Base-by-base conservation (phyloP, 2,329 filamentous ascomycete species). In the Phaeoacremonium minimum region DNA sequence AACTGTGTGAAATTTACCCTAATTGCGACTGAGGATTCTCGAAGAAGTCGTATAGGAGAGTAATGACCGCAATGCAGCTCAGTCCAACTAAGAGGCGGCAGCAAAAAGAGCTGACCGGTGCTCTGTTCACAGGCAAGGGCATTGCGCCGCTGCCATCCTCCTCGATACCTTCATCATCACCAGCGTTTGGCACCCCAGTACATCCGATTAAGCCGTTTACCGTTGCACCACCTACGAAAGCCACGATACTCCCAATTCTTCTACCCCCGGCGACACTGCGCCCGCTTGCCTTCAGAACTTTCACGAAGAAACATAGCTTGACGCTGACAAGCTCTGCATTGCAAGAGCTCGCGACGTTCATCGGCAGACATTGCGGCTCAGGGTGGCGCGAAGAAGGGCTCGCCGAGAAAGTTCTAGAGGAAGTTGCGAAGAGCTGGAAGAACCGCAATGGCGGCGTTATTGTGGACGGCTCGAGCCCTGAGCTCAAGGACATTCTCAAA, bases 251-350 rank as follows among this genome's bases (percentile, higher is more conserved):
- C 2, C 89, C 93, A 4, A 93, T 98, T 39, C 73, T 95, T 22
- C 80, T 98, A 5, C 90, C 91, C 4, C 86, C 90, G 1, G 80
- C 88, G 8, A 94, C 87, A 1, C 68, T 98, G 28, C 77, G 94
- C 44, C 91, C 93, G 3, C 73, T 97, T 15, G 94, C 93, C 7
- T 97, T 98, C 55, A 81, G 93, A 32, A 94, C 87, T 0, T 95
- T 98, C 48, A 98, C 93, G 3, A 96, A 96, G 62, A 98, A 97
- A 56, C 88, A 98, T 64, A 94, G 91, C 50, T 71, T 98, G 38
- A 97, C 90, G 0, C 77, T 98, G 36, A 90, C 87, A 7, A 93
- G 91, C 0, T 80, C 89, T 1, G 88, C 93, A 0, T 69, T 98
- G 5, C 83, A 91, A 58, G 79, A 86, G 32, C 73, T 98, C 19